Evolutionary conservation across 108 stramenopile species (phyloP), one percentile per base, ranked within the genome.

Genomic region (Aurantiochytrium sp.): DNA sequence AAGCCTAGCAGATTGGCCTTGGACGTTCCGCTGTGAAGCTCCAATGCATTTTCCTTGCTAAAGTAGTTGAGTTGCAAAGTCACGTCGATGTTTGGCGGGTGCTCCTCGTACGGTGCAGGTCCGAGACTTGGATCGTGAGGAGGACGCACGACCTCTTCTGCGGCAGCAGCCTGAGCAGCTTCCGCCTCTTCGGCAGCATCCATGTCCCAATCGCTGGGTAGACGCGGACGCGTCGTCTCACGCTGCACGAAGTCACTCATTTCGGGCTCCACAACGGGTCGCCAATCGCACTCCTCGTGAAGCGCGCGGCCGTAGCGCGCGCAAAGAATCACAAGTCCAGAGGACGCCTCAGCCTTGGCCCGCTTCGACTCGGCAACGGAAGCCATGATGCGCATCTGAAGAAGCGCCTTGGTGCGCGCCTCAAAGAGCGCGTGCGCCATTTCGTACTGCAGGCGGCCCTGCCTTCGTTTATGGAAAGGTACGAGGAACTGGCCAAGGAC

Each of bases 1-100:
- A 83, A 83, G n/a, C 76, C 76, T 6, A 83, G 49, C 49, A 83
- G 4, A 53, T 83, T 83, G 1, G 76, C 76, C 76, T 83, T 83
- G 76, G 76, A 53, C 12, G 76, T 83, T 6, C 76, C 76, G 28
- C 76, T 53, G 1, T 83, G 76, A 83, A 83, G 76, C 51, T 83
- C 76, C 10, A 83, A 45, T 23, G 45, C 12, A 4, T 53, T 83
- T 6, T 53, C 76, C 45, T 83, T 83, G 76, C 76, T 25, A 12
- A 83, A 83, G 23, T 53, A 83, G 76, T 83, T 83, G 45, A 83
- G 76, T 4, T 83, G 76, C 76, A 25, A 6, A 16, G 76, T 83
- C 19, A 83, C 76, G 28, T 83, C 76, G 1, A 83, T 83, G 51
- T 83, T 83, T 43, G 76, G 49, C 12, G 76, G 76, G 23, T 83